Evolutionary conservation across 2,329 filamentous ascomycete species (phyloP), one percentile per base, ranked within the genome.

Genomic region (Fusarium xylarioides): DNA sequence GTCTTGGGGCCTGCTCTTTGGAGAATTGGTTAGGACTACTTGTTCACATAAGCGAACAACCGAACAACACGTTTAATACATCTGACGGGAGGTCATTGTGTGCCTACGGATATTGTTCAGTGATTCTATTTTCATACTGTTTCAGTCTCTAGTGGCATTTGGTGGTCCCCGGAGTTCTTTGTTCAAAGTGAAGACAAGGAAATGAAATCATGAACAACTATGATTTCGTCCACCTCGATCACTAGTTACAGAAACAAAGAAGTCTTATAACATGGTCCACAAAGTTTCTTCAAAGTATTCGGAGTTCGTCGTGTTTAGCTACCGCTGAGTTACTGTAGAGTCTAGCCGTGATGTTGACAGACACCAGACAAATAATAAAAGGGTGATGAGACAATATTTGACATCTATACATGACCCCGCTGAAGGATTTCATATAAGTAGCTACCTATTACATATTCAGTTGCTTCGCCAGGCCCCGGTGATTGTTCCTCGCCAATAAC

Each of bases 41-140:
- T 68, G 62, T 58, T 56, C 44, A 11, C 12, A 9, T 18, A 42
- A 38, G 28, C 9, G 16, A 32, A n/a, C 26, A 42, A 44, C 32
- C n/a, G 49, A 66, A 26, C 16, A n/a, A 11, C 23, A 19, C 16
- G 43, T 38, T 23, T 49, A 53, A 38, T 50, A 57, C 32, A 42
- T 30, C 10, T n/a, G 35, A 35, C 34, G n/a, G 19, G 7, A 30
- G 11, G 10, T 19, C 30, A 35, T n/a, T 49, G 15, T 23, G 23
- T 35, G 32, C 14, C 32, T 37, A n/a, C 19, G 30, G 50, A 8
- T 28, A 54, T 52, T 54, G 35, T 46, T 42, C n/a, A 19, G 19
- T n/a, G 15, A 44, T 68, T 16, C 63, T 71, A 60, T 71, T 68
- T 57, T 58, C 19, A 68, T 71, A 42, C 14, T 56, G 68, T 68